Evolutionary conservation across 805 yeast genomes (phyloP).

Genomic region (Pichia paraexigua): DNA sequence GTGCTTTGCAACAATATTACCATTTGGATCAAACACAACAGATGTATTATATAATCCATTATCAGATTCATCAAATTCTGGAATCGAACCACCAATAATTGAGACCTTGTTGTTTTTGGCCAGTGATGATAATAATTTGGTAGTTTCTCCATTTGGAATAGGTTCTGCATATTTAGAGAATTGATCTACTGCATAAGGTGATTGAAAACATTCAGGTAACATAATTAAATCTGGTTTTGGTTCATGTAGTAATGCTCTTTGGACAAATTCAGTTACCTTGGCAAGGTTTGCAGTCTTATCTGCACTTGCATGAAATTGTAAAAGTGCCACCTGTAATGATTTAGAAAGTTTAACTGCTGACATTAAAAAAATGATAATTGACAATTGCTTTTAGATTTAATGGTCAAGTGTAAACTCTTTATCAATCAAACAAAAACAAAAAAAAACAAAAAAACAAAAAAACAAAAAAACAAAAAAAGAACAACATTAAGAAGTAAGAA

Average conservation of each 20-base stretch:
- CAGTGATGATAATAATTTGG: conserved; percentile 49
- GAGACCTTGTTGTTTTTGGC: conserved; percentile 60
- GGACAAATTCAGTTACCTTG: conserved; percentile 56
- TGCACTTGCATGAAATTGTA: conserved; percentile 76
- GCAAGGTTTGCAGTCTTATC: conserved; percentile 72
- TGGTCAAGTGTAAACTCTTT: no score
- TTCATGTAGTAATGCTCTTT: conserved; percentile 50
- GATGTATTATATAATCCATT: conserved; percentile 64
- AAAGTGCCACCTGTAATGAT: conserved; percentile 68
- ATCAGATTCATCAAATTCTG: conserved; percentile 55
- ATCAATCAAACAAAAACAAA: not conserved
- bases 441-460: no score
- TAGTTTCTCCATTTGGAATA: conserved; percentile 70
- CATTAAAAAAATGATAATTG: not conserved
- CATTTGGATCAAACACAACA: conserved; percentile 60
- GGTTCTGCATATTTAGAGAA: conserved; percentile 82
- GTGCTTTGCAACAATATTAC: conserved; percentile 78
- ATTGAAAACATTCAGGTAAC: conserved; percentile 93
- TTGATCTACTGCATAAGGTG: conserved; percentile 84
- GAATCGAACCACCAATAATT: conserved; percentile 87
- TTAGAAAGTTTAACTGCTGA: conserved; percentile 26
- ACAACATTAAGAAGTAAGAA: no score
- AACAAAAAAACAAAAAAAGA: no score
- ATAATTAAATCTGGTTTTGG: conserved; percentile 63
- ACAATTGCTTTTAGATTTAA: no score